Evolutionary conservation across 169 alveolate genomes (phyloP), one percentile per base, ranked within the genome.

Genomic region (Eimeria sp.): DNA sequence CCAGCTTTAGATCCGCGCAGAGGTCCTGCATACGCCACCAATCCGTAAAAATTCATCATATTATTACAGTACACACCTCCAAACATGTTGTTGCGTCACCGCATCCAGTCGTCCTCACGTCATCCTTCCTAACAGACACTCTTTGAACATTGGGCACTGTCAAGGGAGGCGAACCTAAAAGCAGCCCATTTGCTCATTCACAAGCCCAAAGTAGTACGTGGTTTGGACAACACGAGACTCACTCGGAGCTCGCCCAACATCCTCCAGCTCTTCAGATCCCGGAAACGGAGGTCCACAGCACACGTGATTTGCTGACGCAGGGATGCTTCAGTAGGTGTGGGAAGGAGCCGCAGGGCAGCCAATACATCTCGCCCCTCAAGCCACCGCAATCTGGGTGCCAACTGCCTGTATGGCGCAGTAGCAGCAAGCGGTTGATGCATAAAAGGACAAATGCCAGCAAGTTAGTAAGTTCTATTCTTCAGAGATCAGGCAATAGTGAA

Each of bases 251-350:
- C 93, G 54, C 61, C 9, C 82, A 86, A 27, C 18, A 14, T 27
- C 25, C 93, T 51, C 93, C 93, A 86, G 80, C 93, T 86, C 93
- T 86, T 86, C 61, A 86, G 80, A 40, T 86, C 93, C 80, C 82
- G 40, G 58, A 40, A 86, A 11, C 93, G 93, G 11, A 86, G 58
- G n/a, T 86, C 80, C 82, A 86, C 93, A 18, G 93, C 93, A 16
- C 82, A 25, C 14, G 80, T 43, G 43, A 86, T 20, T 30, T 86
- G 93, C 30, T 86, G 93, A 13, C 93, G 76, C 16, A 86, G 40
- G 67, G 80, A 49, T 40, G 65, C 40, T 49, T 86, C 93, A 3
- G 70, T 20, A 27, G 80, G 54, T 4, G 34, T 70, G 45, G 93
- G 80, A 58, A 86, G 43, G 34, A 86, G 63, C 47, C 80, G 82